Evolutionary conservation across 1,284 basidiomycete genomes (phyloP).

Genomic region (Meira nashicola): DNA sequence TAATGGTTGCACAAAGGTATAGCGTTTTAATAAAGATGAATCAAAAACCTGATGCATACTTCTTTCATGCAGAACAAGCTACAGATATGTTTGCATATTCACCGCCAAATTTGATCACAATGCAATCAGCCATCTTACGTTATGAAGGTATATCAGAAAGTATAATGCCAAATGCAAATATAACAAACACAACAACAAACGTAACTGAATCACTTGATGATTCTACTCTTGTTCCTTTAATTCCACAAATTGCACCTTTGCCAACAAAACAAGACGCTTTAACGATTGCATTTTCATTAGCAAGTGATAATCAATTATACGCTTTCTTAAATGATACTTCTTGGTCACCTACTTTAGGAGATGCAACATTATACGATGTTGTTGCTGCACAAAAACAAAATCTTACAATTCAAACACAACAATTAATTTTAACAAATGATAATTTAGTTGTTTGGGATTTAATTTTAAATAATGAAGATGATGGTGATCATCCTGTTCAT

Average conservation of each 20-base stretch:
- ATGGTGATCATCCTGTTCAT: slow-evolving; percentile 34
- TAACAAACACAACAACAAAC: background rate
- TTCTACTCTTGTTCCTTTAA: slow-evolving; percentile 21
- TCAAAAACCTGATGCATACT: slow-evolving; percentile 13
- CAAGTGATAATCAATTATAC: slow-evolving; percentile 23
- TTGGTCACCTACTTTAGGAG: slow-evolving; percentile 30
- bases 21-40: slow-evolving; percentile 20
- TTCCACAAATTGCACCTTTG: slow-evolving; percentile 19
- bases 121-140: slow-evolving; percentile 5
- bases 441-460: slow-evolving; percentile 14
- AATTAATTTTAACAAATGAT: slow-evolving; percentile 19
- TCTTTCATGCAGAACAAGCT: slow-evolving; percentile 9
- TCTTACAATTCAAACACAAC: slow-evolving; percentile 20
- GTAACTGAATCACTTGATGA: slow-evolving; percentile 23
- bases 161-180: background rate
- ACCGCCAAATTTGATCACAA: background rate
- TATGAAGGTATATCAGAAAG: background rate
- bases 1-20: slow-evolving; percentile 21
- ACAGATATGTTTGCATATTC: slow-evolving; percentile 18
- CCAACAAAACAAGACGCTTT: slow-evolving; percentile 27
- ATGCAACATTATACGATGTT: slow-evolving; percentile 25
- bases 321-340: slow-evolving; percentile 33
- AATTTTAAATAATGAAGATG: slow-evolving; percentile 48
- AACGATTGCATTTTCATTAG: slow-evolving; percentile 26
- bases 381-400: slow-evolving; percentile 22